Base-by-base conservation (phyloP, 2,329 filamentous ascomycete species). In the Juglanconis sp. region DNA sequence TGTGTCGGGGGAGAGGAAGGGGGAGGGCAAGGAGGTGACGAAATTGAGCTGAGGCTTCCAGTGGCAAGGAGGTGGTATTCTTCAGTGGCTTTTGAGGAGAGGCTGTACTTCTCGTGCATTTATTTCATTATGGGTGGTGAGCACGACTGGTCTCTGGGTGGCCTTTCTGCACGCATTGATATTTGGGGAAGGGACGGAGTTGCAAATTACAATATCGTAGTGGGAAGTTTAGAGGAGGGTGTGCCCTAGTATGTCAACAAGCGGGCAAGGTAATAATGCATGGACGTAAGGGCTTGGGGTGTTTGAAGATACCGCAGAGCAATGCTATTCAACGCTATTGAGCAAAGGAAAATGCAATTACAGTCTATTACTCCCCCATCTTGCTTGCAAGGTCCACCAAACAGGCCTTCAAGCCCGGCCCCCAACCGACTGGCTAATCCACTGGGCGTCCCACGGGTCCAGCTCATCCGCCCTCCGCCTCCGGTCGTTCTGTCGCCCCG, bases 391-490 rank as follows among this genome's bases (percentile, higher is more conserved):
- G 17, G 17, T 24, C 17, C 17, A 24, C 17, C 17, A 24, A 24
- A 24, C 17, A 24, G 17, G 17, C 5, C 8, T n/a, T 10, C 17
- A 17, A 31, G 53, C 11, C 64, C 65, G 48, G 34, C 60, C 56
- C 3, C 60, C 48, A 52, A 53, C 57, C 46, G 49, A 31, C 30
- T 38, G 17, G 30, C 50, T 82, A 9, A 77, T 75, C 68, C 78
- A 79, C 34, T 66, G 58, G 3, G 79, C 77, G 68, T 84, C 82
- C 50, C 73, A 72, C n/a, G 64, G 64, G 50, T 76, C 70, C 46
- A 84, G 53, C 71, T 82, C 74, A 3, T 84, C 77, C 1, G 82
- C 82, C 46, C 73, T 69, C 49, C 71, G 66, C 55, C 55, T 48
- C 11, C 57, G 40, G 4, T 53, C 57, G 40, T 68, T 70, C 30